Base-by-base conservation (phyloP, 2,329 filamentous ascomycete species). In the Phoma sp. region DNA sequence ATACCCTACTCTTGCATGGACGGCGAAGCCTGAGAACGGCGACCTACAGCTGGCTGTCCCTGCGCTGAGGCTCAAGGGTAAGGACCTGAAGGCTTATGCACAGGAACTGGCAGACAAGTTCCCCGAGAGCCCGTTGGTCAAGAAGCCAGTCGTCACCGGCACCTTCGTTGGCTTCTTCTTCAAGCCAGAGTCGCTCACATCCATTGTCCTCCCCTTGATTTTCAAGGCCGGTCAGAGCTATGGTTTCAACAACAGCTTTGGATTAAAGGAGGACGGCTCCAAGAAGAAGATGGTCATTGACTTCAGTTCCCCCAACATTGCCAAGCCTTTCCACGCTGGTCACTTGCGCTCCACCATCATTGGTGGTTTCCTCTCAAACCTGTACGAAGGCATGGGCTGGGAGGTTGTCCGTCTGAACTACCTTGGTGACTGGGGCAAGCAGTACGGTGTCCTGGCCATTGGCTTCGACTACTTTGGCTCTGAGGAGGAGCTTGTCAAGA, bases 281-380 rank as follows among this genome's bases (percentile, higher is more conserved):
- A 83, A 91, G 68, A 91, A 91, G 80, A 84, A 82, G 66, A 81
- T 88, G 37, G 84, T 95, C 45, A 84, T 95, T 65, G 91, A 95
- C 69, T 95, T 93, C 75, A 92, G 88, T 7, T 92, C 89, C 7
- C 91, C 91, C 43, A 95, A 95, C 73, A 92, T 95, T 55, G 91
- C 91, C 38, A 93, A 93, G 77, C 90, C 88, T 18, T 92, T 92
- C 75, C 87, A 90, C 68, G 87, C 87, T 18, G 87, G 87, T 5
- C 89, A 93, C 77, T 78, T 92, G 62, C 82, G 89, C 65, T 90
- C 87, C 67, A 92, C 89, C 43, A 90, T 92, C 60, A 89, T 92
- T 51, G 89, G 89, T 36, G 87, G 87, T 25, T 91, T 90, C 72
- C 76, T 92, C 17, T 80, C 86, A 18, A 91, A 91, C 65, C 71